Base-by-base conservation (phyloP, 2,329 filamentous ascomycete species). In the Fusarium nelsonii region DNA sequence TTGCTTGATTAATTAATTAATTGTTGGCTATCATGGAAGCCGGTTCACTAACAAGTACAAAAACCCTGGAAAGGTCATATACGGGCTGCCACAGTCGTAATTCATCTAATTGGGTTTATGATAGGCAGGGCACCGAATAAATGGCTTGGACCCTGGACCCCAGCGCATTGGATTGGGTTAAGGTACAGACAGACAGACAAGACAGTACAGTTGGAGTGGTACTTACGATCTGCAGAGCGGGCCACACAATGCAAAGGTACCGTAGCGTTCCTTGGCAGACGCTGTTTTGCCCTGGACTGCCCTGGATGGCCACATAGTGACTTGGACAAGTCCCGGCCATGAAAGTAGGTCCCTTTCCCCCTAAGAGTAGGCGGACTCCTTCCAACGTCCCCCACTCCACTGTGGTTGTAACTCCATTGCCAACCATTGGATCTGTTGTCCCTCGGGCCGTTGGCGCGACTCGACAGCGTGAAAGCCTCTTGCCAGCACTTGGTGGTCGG, bases 401-500 rank as follows among this genome's bases (percentile, higher is more conserved):
- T 20, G 34, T 44, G 39, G 50, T 50, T 72, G 69, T 53, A 68
- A 65, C 67, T 61, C 63, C 62, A 65, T 20, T 51, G 33, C 23
- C 33, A 28, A 28, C 33, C 48, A 51, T 51, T 51, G 48, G 48
- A 51, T 61, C 63, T 68, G 53, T 68, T 58, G 46, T 57, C 58
- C 58, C 71, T 73, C 72, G 72, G 72, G 72, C 72, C 72, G 72
- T 74, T 74, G 68, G 63, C 58, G 65, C 70, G 66, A 53, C 58
- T 73, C 51, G 56, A 69, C 72, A 73, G 72, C 74, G 72, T 72
- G 70, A 68, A 68, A 59, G 60, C 46, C 36, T 41, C 40, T 58
- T 57, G 46, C 45, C 40, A 53, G 45, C 72, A 74, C 72, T 70
- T 74, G 72, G 72, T 74, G 72, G 65, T 64, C 55, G 54, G 68